phyloP scores from a whole-genome alignment of 163 green algal genomes.

The Volvox carteri region DNA sequence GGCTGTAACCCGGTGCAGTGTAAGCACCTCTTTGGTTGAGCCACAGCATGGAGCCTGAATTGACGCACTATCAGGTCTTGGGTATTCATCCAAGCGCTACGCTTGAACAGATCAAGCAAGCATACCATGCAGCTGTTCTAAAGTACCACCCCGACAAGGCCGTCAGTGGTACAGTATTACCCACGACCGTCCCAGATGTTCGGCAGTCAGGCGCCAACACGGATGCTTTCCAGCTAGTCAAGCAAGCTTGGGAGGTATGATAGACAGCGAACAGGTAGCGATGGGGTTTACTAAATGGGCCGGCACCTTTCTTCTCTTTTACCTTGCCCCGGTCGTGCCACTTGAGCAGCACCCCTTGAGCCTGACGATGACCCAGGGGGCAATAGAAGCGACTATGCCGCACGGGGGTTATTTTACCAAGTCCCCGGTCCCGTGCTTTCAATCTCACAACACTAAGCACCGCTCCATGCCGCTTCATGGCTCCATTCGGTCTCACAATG shows the following conservation, averaged over 20 bases:
- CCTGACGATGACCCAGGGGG: no score
- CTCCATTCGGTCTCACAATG: no score
- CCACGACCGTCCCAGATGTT: not conserved
- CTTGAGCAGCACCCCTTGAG: no score
- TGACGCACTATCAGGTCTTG: conserved; percentile 50
- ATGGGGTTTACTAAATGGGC: not conserved
- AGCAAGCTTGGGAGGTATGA: conserved; percentile 28
- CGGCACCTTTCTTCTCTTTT: no score
- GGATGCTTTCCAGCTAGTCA: not conserved
- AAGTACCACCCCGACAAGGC: conserved; percentile 54
- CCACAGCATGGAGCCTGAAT: not conserved
- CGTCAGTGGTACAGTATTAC: not conserved
- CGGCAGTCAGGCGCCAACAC: not conserved
- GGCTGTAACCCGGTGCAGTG: no score
- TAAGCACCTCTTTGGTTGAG: no score
- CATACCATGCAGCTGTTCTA: conserved; percentile 51
- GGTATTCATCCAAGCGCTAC: not conserved
- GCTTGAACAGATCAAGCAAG: conserved; percentile 33
- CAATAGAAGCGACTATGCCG: not conserved
- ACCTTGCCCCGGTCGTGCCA: no score
- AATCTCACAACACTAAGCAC: no score
- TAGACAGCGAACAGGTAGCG: not conserved
- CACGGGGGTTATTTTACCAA: no score
- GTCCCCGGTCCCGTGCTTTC: no score
- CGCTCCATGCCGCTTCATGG: no score